These are phyloP conservation scores for Neurospora cerealis DNA, from an alignment of 495 filamentous ascomycete genomes.

Conservation along the genomic window DNA sequence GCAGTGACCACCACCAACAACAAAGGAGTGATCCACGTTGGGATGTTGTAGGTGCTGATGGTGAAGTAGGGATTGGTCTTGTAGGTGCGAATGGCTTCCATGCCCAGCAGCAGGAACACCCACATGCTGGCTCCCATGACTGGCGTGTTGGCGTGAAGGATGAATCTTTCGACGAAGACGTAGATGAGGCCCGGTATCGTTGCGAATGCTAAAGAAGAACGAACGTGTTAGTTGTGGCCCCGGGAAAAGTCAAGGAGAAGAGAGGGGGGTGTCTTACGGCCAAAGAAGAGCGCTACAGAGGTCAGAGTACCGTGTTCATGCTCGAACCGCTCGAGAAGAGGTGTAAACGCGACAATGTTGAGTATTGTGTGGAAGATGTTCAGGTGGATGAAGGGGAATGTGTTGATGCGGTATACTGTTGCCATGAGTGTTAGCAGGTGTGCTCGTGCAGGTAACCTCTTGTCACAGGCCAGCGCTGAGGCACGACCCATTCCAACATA, in stretches of 20 bases:
- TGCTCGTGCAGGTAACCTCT: neutral
- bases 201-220: constrained; percentile 49
- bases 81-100: constrained; percentile 76
- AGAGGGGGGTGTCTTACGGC: constrained; percentile 51
- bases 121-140: constrained; percentile 79
- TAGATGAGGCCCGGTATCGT: constrained; percentile 70
- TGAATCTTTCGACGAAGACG: constrained; percentile 54
- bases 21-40: constrained; percentile 87
- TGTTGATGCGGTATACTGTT: constrained; percentile 85
- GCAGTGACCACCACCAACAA: constrained; percentile 57
- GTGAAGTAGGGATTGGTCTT: constrained; percentile 62
- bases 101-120: constrained; percentile 78
- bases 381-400: constrained; percentile 79
- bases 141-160: constrained; percentile 53
- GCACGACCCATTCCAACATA: neutral
- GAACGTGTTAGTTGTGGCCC: constrained; percentile 6
- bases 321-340: constrained; percentile 86
- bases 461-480: neutral
- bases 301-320: constrained; percentile 87
- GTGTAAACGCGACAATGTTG: constrained; percentile 69
- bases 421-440: neutral
- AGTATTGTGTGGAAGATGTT: constrained; percentile 70
- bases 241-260: neutral
- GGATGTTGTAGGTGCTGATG: constrained; percentile 64
- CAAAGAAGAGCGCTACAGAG: constrained; percentile 72